Conservation (phyloP, 257 asterid species). For the Solanum tarijense region DNA sequence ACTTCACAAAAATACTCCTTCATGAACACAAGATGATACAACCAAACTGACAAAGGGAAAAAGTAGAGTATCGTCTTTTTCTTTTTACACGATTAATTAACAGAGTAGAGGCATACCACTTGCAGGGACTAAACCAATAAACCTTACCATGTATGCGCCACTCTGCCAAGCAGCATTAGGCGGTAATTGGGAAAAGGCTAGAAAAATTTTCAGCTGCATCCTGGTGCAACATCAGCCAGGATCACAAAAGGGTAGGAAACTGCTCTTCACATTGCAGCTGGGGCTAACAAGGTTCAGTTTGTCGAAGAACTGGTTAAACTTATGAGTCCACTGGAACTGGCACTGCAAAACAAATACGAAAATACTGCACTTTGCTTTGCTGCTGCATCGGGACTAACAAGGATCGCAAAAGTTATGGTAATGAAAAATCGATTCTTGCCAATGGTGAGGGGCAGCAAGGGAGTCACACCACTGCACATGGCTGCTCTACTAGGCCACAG, state of each 20-base stretch:
- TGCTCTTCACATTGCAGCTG: constrained; percentile 26
- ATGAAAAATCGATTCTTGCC: constrained; percentile 11
- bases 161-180: constrained; percentile 22
- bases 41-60: background rate
- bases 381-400: constrained; percentile 25
- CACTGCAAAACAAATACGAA: constrained; percentile 18
- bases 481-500: constrained; percentile 25
- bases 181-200: constrained; percentile 27
- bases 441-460: constrained; percentile 27
- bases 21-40: background rate
- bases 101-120: background rate
- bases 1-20: background rate
- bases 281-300: constrained; percentile 23
- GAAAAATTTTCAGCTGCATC: constrained; percentile 3
- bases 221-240: constrained; percentile 13
- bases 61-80: background rate
- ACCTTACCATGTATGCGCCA: constrained; percentile 17
- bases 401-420: constrained; percentile 22
- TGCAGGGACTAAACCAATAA: constrained; percentile 11
- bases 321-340: constrained; percentile 20
- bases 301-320: constrained; percentile 19
- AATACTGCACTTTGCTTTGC: constrained; percentile 32
- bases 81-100: background rate
- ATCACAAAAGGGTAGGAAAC: constrained; percentile 27
- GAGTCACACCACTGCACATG: constrained; percentile 28